These are phyloP conservation scores for Talaromyces wortmannii DNA, from an alignment of 495 filamentous ascomycete species.

Conservation along the genomic window DNA sequence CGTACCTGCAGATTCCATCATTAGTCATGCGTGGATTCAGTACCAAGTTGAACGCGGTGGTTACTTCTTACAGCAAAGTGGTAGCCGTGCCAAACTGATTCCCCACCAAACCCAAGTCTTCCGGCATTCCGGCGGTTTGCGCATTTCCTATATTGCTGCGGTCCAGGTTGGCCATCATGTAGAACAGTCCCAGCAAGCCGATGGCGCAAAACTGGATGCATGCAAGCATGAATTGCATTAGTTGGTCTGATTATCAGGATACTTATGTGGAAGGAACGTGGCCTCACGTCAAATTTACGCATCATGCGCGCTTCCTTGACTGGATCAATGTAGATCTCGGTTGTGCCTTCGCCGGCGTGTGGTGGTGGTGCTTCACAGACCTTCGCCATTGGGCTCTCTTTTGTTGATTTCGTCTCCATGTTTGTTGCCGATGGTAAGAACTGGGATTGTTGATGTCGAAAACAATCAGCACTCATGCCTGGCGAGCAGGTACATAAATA, in stretches of 20 bases:
- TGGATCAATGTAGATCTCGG: slow-evolving; percentile 8
- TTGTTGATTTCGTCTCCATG: slow-evolving; percentile 1
- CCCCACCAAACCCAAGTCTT: slow-evolving; percentile 17
- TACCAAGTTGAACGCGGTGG: background rate
- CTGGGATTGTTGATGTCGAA: background rate
- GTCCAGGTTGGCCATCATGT: slow-evolving; percentile 10
- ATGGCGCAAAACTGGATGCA: slow-evolving; percentile 4
- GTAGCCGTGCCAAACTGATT: slow-evolving; percentile 25
- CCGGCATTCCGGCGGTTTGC: slow-evolving; percentile 11
- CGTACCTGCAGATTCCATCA: slow-evolving; percentile 2
- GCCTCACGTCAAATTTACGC: slow-evolving; percentile 9
- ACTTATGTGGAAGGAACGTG: background rate
- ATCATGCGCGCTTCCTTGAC: slow-evolving; percentile 7
- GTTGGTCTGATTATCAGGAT: background rate
- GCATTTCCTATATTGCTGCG: slow-evolving; percentile 15
- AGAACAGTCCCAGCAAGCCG: slow-evolving; percentile 6
- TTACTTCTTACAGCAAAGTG: slow-evolving; percentile 6
- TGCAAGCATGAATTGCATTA: background rate
- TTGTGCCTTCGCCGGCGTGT: background rate
- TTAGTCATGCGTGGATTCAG: background rate
- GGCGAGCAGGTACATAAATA: background rate
- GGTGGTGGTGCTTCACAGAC: background rate
- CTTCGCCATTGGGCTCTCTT: background rate
- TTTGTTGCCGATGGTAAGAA: background rate
- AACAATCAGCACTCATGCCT: background rate